Evolutionary conservation across 2,329 filamentous ascomycete species (phyloP), one percentile per base, ranked within the genome.

Genomic region (Septoria linicola): DNA sequence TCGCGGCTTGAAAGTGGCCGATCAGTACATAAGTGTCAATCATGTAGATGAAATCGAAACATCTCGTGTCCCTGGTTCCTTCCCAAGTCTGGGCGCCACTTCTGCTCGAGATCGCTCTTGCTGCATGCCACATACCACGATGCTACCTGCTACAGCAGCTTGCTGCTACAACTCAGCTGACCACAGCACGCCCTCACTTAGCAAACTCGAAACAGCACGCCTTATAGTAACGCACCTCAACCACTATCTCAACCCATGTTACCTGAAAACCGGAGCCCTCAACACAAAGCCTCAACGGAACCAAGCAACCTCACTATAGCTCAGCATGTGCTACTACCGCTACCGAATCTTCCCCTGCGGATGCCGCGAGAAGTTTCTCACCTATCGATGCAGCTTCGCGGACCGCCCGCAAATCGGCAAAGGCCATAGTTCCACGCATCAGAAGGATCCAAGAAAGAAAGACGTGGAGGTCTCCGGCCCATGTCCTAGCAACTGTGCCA

Each of bases 311-410:
- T 17, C 11, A 31, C 14, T 20, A 25, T 30, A 34, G 25, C 36
- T 16, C 31, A 40, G n/a, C 39, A 53, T 53, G 50, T 53, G 51
- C 44, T 49, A 49, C 35, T 53, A 49, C 34, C 41, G 41, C 32
- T 34, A 53, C 44, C 40, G 44, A 14, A 31, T 31, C 40, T 53
- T 13, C 19, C 30, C 44, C 20, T 53, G 51, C 44, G 51, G 51
- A 19, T 48, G 45, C 17, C 39, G 41, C n/a, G 51, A 53, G 40
- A 37, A 46, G 19, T 41, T 49, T 40, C 21, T 42, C 39, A 49
- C 51, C 2, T 48, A 31, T 14, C 44, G 40, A 16, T 53, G 51
- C 51, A 43, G 32, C 25, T 44, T 44, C 31, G 44, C 44, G 16
- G 44, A 48, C 20, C 23, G n/a, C 5, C 44, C 44, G 2, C 35